Conservation (phyloP, 306 rosid species). For the Quercus glauca region DNA sequence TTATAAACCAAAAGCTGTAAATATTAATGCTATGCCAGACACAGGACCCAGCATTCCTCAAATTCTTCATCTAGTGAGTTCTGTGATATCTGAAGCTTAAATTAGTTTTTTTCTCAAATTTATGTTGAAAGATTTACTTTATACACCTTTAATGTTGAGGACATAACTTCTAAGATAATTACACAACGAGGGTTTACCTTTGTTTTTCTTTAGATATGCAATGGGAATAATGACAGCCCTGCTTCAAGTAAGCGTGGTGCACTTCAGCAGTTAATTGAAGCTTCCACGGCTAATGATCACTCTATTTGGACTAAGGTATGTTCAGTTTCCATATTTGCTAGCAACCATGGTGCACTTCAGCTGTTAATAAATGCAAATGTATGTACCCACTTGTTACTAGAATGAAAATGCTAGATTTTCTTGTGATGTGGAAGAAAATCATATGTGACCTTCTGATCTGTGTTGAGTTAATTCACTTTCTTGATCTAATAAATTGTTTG, state of each 20-base stretch:
- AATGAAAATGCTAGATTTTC: not conserved
- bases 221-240: conserved; percentile 67
- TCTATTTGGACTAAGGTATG: conserved; percentile 87
- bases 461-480: not conserved
- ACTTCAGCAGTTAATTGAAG: conserved; percentile 80
- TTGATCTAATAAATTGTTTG: not conserved
- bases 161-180: not conserved
- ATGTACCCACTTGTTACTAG: not conserved
- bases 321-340: conserved; percentile 4
- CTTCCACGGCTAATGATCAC: conserved; percentile 65
- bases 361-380: not conserved
- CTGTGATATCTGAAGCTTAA: conserved; percentile 13
- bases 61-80: conserved; percentile 86
- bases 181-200: conserved; percentile 1
- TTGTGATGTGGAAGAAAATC: not conserved
- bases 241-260: conserved; percentile 59
- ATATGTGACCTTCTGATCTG: not conserved
- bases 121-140: not conserved
- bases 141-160: not conserved
- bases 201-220: conserved; percentile 55
- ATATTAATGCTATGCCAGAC: conserved; percentile 45
- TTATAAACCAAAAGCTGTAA: conserved; percentile 40
- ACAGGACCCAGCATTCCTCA: conserved; percentile 83
- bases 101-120: not conserved
- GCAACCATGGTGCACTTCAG: not conserved